These are phyloP conservation scores for Colletotrichum sp. DNA, from an alignment of 2,329 filamentous ascomycete species.

Conservation along the genomic window DNA sequence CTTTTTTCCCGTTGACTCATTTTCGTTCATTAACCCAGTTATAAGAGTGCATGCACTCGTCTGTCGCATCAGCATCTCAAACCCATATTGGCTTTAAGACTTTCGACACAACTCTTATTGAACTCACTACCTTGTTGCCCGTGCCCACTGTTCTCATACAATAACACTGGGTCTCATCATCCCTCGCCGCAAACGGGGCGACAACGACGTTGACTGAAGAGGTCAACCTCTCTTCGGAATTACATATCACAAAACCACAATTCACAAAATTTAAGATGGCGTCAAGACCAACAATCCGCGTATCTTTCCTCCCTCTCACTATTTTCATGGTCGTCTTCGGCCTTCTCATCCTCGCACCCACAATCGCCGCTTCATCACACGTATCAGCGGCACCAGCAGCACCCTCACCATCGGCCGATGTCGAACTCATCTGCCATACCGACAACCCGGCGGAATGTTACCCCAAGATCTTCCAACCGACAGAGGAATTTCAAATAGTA, in stretches of 20 bases:
- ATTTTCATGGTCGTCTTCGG: slow-evolving; percentile 13
- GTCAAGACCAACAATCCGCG: neutral
- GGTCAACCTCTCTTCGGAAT: neutral
- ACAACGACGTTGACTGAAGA: neutral
- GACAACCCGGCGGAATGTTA: slow-evolving; percentile 67
- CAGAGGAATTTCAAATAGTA: slow-evolving; percentile 67
- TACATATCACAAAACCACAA: neutral
- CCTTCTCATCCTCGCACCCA: slow-evolving; percentile 3
- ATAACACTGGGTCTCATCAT: neutral
- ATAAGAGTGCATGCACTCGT: neutral
- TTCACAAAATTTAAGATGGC: neutral
- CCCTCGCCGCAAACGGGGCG: neutral
- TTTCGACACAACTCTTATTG: neutral
- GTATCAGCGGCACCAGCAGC: neutral
- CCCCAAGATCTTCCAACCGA: slow-evolving; percentile 66
- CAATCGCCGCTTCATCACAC: slow-evolving; percentile 1
- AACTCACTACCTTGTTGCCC: neutral
- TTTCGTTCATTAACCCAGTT: neutral
- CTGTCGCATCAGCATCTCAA: neutral
- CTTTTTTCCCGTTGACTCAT: slow-evolving; percentile 21
- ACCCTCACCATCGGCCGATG: slow-evolving; percentile 39
- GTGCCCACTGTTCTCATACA: neutral
- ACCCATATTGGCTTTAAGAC: neutral
- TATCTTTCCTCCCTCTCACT: neutral
- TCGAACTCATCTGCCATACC: slow-evolving; percentile 70